phyloP scores from a whole-genome alignment of 805 yeast species.

The Metschnikowia bowlesiae region DNA sequence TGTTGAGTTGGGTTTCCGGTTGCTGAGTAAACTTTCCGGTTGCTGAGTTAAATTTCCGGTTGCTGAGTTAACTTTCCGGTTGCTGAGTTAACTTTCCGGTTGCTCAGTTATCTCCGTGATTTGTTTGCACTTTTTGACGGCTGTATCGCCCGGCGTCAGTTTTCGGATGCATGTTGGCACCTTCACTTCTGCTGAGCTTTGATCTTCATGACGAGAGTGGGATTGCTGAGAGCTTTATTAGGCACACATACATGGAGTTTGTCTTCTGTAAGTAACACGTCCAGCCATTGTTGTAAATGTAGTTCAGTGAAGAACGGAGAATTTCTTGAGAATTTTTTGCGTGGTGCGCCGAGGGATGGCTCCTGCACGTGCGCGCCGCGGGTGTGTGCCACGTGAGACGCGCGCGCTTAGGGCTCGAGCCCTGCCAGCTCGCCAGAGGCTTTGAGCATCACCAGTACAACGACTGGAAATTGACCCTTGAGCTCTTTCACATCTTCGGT shows the following conservation, averaged over 20 bases:
- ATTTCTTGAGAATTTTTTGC: slow-evolving; percentile 13
- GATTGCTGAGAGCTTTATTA: not conserved
- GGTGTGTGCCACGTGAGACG: slow-evolving; percentile 10
- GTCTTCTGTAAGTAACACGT: slow-evolving; percentile 46
- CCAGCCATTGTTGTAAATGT: slow-evolving; percentile 69
- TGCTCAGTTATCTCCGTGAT: too few relatives aligned
- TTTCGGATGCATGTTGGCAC: not conserved
- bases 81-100: too few relatives aligned
- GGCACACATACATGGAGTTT: slow-evolving; percentile 33
- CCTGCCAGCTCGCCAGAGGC: slow-evolving; percentile 6
- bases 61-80: too few relatives aligned
- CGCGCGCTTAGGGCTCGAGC: slow-evolving; percentile 14
- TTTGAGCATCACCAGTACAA: too few relatives aligned
- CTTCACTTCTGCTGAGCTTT: not conserved
- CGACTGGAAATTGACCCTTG: too few relatives aligned
- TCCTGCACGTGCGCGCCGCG: slow-evolving; percentile 8
- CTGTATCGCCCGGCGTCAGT: too few relatives aligned
- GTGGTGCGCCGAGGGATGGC: slow-evolving; percentile 14
- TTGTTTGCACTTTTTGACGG: too few relatives aligned
- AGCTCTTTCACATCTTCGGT: too few relatives aligned
- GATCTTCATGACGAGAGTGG: not conserved
- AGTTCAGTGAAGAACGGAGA: slow-evolving; percentile 4
- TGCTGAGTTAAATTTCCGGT: too few relatives aligned
- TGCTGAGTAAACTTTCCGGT: too few relatives aligned
- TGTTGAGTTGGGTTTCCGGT: too few relatives aligned